phyloP scores from a whole-genome alignment of 1,139 yeast species.

The Protomyces lactucae-debilis region DNA sequence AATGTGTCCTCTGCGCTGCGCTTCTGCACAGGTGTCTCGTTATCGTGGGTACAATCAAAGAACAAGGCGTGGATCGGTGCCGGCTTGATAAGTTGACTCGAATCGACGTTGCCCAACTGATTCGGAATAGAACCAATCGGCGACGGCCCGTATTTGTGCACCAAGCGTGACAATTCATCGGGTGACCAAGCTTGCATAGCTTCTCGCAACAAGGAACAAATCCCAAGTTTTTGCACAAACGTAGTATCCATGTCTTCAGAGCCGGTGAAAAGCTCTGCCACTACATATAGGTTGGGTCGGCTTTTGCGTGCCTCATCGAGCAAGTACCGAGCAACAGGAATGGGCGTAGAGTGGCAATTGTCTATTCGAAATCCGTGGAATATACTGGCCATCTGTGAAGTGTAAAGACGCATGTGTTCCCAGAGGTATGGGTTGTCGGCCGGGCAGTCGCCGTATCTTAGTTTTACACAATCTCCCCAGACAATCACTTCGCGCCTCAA shows the following conservation, averaged over 20 bases:
- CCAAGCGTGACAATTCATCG: slow-evolving; percentile 75
- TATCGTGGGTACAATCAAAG: slow-evolving; percentile 98
- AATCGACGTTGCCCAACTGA: slow-evolving; percentile 35
- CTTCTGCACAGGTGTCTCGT: slow-evolving; percentile 80
- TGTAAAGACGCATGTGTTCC: slow-evolving; percentile 79
- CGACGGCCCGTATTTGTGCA: slow-evolving; percentile 89
- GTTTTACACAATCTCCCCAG: slow-evolving; percentile 96
- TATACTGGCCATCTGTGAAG: slow-evolving; percentile 64
- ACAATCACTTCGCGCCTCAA: slow-evolving; percentile 87
- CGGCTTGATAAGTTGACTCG: slow-evolving; percentile 44
- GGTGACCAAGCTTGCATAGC: slow-evolving; percentile 97
- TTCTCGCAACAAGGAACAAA: slow-evolving; percentile 82
- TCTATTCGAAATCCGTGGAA: slow-evolving; percentile 91
- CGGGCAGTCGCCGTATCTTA: slow-evolving; percentile 72
- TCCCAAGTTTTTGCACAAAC: slow-evolving; percentile 84
- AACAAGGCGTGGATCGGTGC: slow-evolving; percentile 85
- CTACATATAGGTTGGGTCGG: slow-evolving; percentile 82
- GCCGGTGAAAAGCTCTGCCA: slow-evolving; percentile 91
- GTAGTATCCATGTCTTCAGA: slow-evolving; percentile 85
- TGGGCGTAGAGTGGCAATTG: slow-evolving; percentile 92
- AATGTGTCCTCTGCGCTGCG: slow-evolving; percentile 91
- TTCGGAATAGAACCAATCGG: slow-evolving; percentile 73
- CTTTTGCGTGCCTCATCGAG: slow-evolving; percentile 82
- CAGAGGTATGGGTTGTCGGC: slow-evolving; percentile 85
- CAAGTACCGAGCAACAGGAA: slow-evolving; percentile 86